Conservation (phyloP, 179 eudicot genomes). For the Sideroxylon spinosum region DNA sequence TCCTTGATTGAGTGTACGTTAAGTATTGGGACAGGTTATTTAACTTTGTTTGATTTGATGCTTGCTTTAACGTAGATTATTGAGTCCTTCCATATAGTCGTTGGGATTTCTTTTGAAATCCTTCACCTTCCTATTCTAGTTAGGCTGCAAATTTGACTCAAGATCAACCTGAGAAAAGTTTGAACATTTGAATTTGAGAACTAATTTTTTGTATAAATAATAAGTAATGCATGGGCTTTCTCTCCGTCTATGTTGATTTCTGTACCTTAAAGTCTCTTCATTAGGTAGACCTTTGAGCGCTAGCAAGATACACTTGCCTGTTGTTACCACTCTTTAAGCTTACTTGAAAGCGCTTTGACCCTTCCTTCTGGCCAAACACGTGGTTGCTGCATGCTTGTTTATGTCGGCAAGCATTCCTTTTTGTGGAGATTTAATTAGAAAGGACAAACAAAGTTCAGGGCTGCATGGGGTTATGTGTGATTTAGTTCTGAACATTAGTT, state of each 20-base stretch:
- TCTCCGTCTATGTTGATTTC: neutral
- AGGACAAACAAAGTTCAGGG: no score
- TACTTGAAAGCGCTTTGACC: neutral
- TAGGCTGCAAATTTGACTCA: neutral
- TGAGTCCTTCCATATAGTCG: neutral
- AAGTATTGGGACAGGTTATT: neutral
- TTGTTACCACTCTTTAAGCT: neutral
- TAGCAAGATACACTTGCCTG: neutral
- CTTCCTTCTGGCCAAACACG: neutral
- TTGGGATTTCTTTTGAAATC: neutral
- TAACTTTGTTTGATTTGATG: neutral
- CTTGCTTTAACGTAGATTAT: neutral
- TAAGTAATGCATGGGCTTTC: neutral
- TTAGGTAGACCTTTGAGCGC: neutral
- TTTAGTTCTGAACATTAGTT: neutral
- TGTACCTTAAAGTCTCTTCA: neutral
- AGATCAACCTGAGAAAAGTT: slow-evolving; percentile 6
- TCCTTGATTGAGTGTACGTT: slow-evolving; percentile 10
- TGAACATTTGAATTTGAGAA: neutral
- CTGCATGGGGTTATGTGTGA: neutral
- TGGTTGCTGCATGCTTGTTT: neutral
- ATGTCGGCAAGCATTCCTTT: neutral
- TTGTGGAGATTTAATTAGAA: neutral
- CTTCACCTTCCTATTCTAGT: neutral
- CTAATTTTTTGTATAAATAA: neutral